Percentiles rank a stretch among this genome's conserved stretches.
These are phyloP conservation scores for Falciphora oryzae DNA, from an alignment of 2,329 filamentous ascomycete genomes.

Conservation along the genomic window DNA sequence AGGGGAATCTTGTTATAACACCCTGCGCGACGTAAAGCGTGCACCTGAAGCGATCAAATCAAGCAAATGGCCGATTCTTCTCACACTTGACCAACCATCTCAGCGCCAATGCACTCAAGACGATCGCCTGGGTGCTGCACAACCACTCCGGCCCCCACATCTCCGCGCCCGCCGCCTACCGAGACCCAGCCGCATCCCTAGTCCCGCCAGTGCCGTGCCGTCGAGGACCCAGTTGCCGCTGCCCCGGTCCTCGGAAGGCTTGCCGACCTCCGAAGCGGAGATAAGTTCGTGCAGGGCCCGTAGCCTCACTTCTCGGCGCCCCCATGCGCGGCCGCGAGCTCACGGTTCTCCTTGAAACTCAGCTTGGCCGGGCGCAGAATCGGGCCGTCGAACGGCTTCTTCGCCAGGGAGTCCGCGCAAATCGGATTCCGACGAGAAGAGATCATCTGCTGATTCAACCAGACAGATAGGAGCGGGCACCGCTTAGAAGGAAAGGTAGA, in stretches of 20 bases:
- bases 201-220: background rate
- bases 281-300: conserved; percentile 49
- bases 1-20: too few relatives aligned
- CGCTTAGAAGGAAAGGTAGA: conserved; percentile 56
- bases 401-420: conserved; percentile 69
- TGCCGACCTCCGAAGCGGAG: conserved; percentile 16
- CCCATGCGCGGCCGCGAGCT: conserved; percentile 53
- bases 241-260: too few relatives aligned
- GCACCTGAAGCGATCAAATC: too few relatives aligned
- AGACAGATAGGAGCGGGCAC: conserved; percentile 38
- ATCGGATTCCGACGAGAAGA: conserved; percentile 72
- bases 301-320: conserved; percentile 50
- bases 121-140: too few relatives aligned
- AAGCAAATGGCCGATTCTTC: too few relatives aligned
- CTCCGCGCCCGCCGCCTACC: too few relatives aligned
- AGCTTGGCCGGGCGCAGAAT: conserved; percentile 55
- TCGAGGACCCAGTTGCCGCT: too few relatives aligned
- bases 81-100: too few relatives aligned
- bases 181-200: background rate
- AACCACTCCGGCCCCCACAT: too few relatives aligned
- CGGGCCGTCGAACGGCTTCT: conserved; percentile 60
- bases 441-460: conserved; percentile 39
- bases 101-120: too few relatives aligned
- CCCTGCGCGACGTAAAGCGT: too few relatives aligned
- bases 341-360: conserved; percentile 62